phyloP scores from a whole-genome alignment of 148 eudicot species.

The Amaranthus palmeri region DNA sequence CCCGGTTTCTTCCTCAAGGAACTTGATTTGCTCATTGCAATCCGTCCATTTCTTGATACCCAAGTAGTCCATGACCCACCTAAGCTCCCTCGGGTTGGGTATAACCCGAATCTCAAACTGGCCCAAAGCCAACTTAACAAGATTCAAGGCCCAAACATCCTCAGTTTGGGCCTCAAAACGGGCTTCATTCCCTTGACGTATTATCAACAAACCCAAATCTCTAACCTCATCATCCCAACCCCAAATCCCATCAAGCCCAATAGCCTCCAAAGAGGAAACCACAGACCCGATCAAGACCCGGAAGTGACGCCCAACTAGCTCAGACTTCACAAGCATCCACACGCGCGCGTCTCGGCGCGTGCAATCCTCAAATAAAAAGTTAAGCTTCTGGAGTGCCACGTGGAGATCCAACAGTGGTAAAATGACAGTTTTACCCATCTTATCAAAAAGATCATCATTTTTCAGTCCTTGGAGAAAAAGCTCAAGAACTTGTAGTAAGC shows the following conservation, averaged over 20 bases:
- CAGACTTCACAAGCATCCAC: constrained; percentile 47
- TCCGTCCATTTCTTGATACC: constrained; percentile 53
- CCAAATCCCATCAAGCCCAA: constrained; percentile 22
- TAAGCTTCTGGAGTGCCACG: constrained; percentile 56
- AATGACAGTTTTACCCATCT: constrained; percentile 13
- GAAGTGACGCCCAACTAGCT: constrained; percentile 32
- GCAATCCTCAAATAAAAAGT: constrained; percentile 46
- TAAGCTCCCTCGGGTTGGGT: constrained; percentile 49
- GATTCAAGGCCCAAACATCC: constrained; percentile 29
- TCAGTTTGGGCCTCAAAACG: constrained; percentile 31
- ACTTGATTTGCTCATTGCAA: constrained; percentile 54
- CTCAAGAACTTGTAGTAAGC: constrained; percentile 35
- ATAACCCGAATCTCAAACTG: constrained; percentile 38
- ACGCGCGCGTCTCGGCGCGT: constrained; percentile 46
- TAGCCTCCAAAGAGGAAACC: constrained; percentile 44
- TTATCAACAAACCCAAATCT: constrained; percentile 38
- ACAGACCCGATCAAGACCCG: constrained; percentile 31
- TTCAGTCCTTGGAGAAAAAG: constrained; percentile 48
- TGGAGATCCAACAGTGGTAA: constrained; percentile 50
- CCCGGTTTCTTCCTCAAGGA: constrained; percentile 47
- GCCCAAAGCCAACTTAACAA: constrained; percentile 27
- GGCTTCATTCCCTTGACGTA: constrained; percentile 28
- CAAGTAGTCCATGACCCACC: constrained; percentile 47
- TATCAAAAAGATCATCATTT: background rate
- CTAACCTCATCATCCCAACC: constrained; percentile 32